Percentiles rank a stretch among this genome's conserved stretches.
Conservation (phyloP, 176 grass and related monocot species). For the Pharus latifolius region DNA sequence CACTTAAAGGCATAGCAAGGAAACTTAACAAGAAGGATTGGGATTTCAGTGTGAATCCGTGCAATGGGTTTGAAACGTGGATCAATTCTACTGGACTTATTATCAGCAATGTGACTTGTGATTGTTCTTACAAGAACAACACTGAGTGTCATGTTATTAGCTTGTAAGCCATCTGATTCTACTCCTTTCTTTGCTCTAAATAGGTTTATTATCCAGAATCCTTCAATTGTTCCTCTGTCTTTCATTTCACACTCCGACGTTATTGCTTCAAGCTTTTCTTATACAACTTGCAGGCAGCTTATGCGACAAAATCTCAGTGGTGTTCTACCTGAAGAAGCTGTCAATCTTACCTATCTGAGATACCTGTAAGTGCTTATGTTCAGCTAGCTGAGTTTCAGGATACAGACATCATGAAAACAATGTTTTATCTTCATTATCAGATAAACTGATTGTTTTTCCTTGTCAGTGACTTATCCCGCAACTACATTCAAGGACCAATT, state of each 20-base stretch:
- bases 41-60: constrained; percentile 71
- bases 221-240: constrained; percentile 3
- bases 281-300: constrained; percentile 41
- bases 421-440: too few species aligned
- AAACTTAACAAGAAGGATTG: constrained; percentile 64
- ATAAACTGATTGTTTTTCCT: constrained; percentile 14
- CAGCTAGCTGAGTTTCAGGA: background rate
- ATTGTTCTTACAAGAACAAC: constrained; percentile 49
- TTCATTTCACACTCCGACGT: background rate
- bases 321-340: constrained; percentile 54
- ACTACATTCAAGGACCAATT: constrained; percentile 60
- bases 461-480: constrained; percentile 67
- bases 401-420: constrained; percentile 16
- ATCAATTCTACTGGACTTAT: constrained; percentile 1
- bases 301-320: constrained; percentile 57
- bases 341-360: constrained; percentile 61
- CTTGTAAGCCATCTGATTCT: constrained; percentile 41
- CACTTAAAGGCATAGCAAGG: constrained; percentile 49
- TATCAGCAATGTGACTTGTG: constrained; percentile 55
- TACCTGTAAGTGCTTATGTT: constrained; percentile 48
- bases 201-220: background rate
- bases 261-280: background rate
- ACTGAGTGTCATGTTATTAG: constrained; percentile 52
- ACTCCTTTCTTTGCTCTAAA: background rate
- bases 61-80: constrained; percentile 38